Conservation (phyloP, 192 early-diverging fungal genomes). For the Podila horticola region DNA sequence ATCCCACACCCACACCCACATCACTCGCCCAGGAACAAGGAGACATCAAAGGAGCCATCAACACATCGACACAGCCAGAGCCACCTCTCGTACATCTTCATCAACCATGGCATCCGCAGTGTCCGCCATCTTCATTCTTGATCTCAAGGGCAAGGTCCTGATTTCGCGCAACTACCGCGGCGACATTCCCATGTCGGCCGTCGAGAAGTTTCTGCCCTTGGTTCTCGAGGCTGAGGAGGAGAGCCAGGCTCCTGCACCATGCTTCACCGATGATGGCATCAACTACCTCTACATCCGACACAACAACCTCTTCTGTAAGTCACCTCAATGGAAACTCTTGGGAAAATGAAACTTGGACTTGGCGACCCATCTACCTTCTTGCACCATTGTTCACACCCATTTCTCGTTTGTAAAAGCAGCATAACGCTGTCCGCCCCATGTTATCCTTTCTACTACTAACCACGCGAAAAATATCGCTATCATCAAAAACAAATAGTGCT, state of each 20-base stretch:
- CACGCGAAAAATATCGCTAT: not conserved
- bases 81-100: not conserved
- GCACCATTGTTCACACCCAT: no score
- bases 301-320: slow-evolving; percentile 94
- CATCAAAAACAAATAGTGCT: slow-evolving; percentile 67
- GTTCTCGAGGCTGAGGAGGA: slow-evolving; percentile 95
- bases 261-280: slow-evolving; percentile 95
- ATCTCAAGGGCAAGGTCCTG: slow-evolving; percentile 98
- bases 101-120: slow-evolving; percentile 47
- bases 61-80: not conserved
- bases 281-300: slow-evolving; percentile 95
- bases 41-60: not conserved
- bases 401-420: not conserved
- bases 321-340: no score
- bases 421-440: not conserved
- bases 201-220: slow-evolving; percentile 98
- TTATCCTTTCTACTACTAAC: not conserved
- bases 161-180: slow-evolving; percentile 98
- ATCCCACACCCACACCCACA: no score
- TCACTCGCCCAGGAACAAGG: no score
- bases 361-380: no score
- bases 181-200: slow-evolving; percentile 95
- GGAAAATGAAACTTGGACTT: no score
- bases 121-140: slow-evolving; percentile 90
- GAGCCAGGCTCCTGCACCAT: slow-evolving; percentile 86